phyloP scores from a whole-genome alignment of 164 flowering plant genomes.

The Chimonanthus salicifolius region DNA sequence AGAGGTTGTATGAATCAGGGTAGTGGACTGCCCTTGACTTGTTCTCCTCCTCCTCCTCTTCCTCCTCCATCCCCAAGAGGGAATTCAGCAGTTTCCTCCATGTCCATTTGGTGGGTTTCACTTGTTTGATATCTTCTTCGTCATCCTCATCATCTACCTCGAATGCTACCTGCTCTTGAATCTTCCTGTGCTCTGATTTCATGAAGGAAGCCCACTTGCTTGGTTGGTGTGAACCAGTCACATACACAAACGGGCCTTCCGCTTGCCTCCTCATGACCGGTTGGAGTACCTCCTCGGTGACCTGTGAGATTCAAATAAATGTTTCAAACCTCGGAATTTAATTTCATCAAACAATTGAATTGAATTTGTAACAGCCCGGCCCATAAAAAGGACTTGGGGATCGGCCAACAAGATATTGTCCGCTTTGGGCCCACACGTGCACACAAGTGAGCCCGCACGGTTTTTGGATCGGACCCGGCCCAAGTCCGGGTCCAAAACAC shows the following conservation, averaged over 20 bases:
- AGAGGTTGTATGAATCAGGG: constrained; percentile 62
- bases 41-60: constrained; percentile 3
- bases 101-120: constrained; percentile 34
- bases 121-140: constrained; percentile 10
- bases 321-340: no score
- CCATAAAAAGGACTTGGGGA: no score
- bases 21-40: constrained; percentile 2
- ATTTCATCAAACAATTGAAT: no score
- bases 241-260: constrained; percentile 52
- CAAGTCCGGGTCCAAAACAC: no score
- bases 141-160: constrained; percentile 7
- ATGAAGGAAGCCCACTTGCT: constrained; percentile 41
- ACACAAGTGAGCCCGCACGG: no score
- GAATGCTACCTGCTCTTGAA: not conserved
- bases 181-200: constrained; percentile 7
- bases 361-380: no score
- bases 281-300: constrained; percentile 33
- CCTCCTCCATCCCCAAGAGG: constrained; percentile 20
- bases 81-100: constrained; percentile 55
- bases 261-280: constrained; percentile 39
- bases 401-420: no score
- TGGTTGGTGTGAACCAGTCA: constrained; percentile 28
- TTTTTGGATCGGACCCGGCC: no score
- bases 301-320: constrained; percentile 24
- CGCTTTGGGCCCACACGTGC: no score